Percentiles rank a stretch among this genome's conserved stretches.
Conservation (phyloP, 768 basidiomycete genomes). For the Tricholomella constricta region DNA sequence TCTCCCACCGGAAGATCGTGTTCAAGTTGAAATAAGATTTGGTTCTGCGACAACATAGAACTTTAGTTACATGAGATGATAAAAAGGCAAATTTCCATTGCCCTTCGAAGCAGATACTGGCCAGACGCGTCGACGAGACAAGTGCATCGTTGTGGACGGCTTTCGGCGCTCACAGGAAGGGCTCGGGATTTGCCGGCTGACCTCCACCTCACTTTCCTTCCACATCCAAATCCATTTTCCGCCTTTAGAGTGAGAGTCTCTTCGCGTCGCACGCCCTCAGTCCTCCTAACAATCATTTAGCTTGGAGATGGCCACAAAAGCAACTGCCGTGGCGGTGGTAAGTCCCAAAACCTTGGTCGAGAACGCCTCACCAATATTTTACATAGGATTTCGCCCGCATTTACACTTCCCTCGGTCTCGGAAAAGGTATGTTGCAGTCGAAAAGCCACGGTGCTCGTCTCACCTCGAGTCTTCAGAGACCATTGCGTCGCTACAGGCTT, state of each 20-base stretch:
- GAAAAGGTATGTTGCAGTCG: conserved; percentile 64
- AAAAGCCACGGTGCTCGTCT: background rate
- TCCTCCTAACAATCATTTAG: conserved; percentile 20
- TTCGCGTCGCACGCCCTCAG: conserved; percentile 12
- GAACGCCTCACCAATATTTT: conserved; percentile 9
- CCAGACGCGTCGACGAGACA: no score
- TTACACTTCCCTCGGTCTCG: conserved; percentile 79
- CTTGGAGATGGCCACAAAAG: conserved; percentile 66
- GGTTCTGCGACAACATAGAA: no score
- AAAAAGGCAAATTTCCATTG: no score
- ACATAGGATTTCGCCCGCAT: conserved; percentile 80
- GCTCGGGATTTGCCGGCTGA: conserved; percentile 40
- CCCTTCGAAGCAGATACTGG: no score
- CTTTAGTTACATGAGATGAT: no score
- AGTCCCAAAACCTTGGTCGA: conserved; percentile 24
- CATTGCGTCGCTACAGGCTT: conserved; percentile 84
- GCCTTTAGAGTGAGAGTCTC: conserved; percentile 18
- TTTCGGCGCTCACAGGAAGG: conserved; percentile 40
- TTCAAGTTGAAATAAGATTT: no score
- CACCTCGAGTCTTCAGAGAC: conserved; percentile 61
- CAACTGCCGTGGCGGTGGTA: conserved; percentile 67
- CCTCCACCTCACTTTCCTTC: conserved; percentile 26
- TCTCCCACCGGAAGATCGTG: no score
- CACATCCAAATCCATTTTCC: conserved; percentile 22
- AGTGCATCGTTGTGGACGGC: no score